A percentile compares a stretch with the other conserved stretches of the same genome.
Evolutionary conservation across 352 stramenopile species (phyloP).

Genomic region (Phytopythium sindhum): DNA sequence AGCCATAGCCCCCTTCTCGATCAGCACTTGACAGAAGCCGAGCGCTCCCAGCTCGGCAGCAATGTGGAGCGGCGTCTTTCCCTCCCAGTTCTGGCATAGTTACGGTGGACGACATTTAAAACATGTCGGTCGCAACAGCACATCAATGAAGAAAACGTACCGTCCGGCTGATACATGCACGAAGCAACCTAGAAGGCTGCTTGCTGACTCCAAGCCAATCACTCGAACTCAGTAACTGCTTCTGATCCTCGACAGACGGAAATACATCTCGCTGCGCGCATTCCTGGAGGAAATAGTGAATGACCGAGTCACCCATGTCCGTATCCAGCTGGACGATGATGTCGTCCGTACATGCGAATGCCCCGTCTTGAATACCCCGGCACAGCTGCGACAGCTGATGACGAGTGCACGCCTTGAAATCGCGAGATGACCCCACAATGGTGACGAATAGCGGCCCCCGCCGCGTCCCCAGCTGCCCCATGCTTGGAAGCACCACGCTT

Average conservation of each 20-base stretch:
- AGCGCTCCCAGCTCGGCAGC: conserved; percentile 41
- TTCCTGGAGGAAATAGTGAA: conserved; percentile 47
- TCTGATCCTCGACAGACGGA: conserved; percentile 32
- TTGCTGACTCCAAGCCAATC: conserved; percentile 31
- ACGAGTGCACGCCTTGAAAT: conserved; percentile 32
- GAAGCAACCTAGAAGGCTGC: conserved; percentile 24
- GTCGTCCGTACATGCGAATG: conserved; percentile 30
- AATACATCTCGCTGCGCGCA: conserved; percentile 27
- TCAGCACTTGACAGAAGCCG: conserved; percentile 37
- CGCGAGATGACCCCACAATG: conserved; percentile 15
- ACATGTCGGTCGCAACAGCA: not conserved
- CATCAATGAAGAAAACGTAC: conserved; percentile 14
- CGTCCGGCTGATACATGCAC: conserved; percentile 30
- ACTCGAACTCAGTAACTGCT: conserved; percentile 17
- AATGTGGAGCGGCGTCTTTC: conserved; percentile 47
- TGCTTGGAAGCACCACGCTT: conserved; percentile 28
- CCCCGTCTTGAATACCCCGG: conserved; percentile 34
- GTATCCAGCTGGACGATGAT: conserved; percentile 34
- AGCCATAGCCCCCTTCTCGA: conserved; percentile 33
- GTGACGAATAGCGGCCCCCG: conserved; percentile 25
- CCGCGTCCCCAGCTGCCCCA: conserved; percentile 16
- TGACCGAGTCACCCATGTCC: conserved; percentile 39
- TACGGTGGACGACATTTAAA: not conserved
- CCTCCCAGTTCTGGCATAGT: conserved; percentile 42
- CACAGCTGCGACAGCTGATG: conserved; percentile 33